Evolutionary conservation across 495 filamentous ascomycete genomes (phyloP).

Genomic region (Aspergillus steynii): DNA sequence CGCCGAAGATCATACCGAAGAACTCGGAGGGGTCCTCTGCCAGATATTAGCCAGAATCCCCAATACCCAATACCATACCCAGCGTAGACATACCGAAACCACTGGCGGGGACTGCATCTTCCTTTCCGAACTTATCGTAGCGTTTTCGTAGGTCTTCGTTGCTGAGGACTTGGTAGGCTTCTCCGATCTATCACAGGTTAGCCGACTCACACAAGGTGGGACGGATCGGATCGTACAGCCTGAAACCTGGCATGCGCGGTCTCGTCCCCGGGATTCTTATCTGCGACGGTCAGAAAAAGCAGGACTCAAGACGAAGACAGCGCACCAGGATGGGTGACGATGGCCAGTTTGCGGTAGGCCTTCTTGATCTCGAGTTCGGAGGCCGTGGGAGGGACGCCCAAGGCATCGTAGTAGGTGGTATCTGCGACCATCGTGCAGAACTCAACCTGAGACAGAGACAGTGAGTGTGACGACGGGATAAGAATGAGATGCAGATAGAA

Average conservation of each 20-base stretch:
- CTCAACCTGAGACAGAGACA: neutral
- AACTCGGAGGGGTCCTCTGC: conserved; percentile 93
- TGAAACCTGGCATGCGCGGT: conserved; percentile 94
- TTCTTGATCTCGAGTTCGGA: conserved; percentile 98
- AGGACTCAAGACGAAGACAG: neutral
- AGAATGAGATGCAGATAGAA: neutral
- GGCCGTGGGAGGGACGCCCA: conserved; percentile 85
- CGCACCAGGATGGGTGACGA: conserved; percentile 70
- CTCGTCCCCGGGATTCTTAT: conserved; percentile 98
- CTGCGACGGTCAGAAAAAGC: conserved; percentile 39
- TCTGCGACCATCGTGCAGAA: conserved; percentile 73
- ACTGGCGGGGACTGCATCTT: conserved; percentile 78
- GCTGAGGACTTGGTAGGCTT: conserved; percentile 96
- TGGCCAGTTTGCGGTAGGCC: conserved; percentile 95
- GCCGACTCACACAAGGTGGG: neutral
- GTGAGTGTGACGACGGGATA: neutral
- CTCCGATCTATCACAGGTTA: conserved; percentile 64
- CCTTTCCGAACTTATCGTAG: conserved; percentile 97
- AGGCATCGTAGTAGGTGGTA: conserved; percentile 84
- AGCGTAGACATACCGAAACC: conserved; percentile 69
- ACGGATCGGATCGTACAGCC: conserved; percentile 50
- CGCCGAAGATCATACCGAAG: conserved; percentile 98
- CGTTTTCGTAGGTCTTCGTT: conserved; percentile 79
- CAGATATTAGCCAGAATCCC: conserved; percentile 23
- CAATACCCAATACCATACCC: neutral